phyloP scores from a whole-genome alignment of 495 filamentous ascomycete genomes.

The Penicillium parvum region DNA sequence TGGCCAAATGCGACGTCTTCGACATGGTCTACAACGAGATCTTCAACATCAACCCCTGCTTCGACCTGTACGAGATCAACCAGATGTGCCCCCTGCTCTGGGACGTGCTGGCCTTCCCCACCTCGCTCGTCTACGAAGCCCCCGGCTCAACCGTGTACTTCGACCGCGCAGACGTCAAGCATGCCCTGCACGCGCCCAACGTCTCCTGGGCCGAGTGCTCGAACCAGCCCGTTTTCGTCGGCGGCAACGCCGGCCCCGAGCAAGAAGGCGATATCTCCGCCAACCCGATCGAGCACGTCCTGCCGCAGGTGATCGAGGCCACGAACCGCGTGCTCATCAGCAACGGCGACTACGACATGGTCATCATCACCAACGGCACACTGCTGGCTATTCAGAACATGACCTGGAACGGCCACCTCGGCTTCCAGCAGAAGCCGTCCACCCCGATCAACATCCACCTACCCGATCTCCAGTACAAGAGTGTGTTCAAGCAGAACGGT shows the following conservation, averaged over 20 bases:
- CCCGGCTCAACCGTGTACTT: conserved; percentile 50
- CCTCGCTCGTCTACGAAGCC: conserved; percentile 34
- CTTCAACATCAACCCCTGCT: conserved; percentile 54
- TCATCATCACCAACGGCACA: conserved; percentile 59
- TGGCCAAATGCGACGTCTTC: conserved; percentile 50
- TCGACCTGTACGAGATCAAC: conserved; percentile 55
- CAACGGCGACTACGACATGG: conserved; percentile 57
- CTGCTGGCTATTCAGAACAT: conserved; percentile 63
- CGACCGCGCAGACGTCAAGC: conserved; percentile 53
- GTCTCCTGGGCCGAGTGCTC: conserved; percentile 43
- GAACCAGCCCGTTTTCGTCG: conserved; percentile 40
- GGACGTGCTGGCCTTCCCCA: conserved; percentile 49
- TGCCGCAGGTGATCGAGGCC: conserved; percentile 59
- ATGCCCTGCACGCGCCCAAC: conserved; percentile 54
- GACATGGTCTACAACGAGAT: conserved; percentile 44
- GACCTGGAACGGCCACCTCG: conserved; percentile 63
- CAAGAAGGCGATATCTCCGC: conserved; percentile 36
- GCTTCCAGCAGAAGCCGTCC: conserved; percentile 46
- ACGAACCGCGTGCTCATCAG: conserved; percentile 57
- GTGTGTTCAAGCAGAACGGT: conserved; percentile 30
- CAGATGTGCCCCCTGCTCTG: conserved; percentile 40
- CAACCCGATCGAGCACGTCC: conserved; percentile 44
- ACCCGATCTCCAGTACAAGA: conserved; percentile 31
- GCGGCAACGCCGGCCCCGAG: conserved; percentile 32
- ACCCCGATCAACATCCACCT: conserved; percentile 37